Evolutionary conservation across 768 basidiomycete species (phyloP).

Genomic region (Mycena crocata): DNA sequence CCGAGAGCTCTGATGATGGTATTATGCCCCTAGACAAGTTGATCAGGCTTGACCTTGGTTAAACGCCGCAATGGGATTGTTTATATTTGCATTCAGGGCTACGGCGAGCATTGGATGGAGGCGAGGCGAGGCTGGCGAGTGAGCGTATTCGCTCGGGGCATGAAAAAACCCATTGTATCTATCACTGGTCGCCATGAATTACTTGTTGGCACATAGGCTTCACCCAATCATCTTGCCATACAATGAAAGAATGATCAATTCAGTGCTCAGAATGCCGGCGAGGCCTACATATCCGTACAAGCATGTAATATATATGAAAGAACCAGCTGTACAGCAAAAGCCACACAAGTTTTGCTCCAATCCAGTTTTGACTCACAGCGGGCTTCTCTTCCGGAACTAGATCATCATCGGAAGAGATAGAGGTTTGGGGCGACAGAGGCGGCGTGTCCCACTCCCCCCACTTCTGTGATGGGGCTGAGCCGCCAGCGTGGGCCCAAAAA

Average conservation of each 20-base stretch:
- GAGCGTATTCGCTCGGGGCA: no score
- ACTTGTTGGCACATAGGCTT: no score
- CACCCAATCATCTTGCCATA: not conserved
- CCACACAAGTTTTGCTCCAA: conserved; percentile 4
- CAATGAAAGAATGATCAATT: conserved; percentile 7
- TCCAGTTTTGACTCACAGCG: not conserved
- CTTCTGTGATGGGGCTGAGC: not conserved
- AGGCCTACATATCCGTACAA: not conserved
- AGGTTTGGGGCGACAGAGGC: not conserved
- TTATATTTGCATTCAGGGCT: conserved; percentile 1
- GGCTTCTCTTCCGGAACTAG: not conserved
- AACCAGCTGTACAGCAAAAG: conserved; percentile 5
- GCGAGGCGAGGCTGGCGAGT: no score
- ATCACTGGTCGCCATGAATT: no score
- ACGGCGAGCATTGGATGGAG: no score
- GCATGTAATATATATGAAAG: not conserved
- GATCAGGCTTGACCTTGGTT: not conserved
- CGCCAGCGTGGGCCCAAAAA: conserved; percentile 14
- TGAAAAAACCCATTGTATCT: no score
- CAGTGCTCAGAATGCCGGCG: conserved; percentile 1
- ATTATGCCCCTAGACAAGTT: conserved; percentile 1
- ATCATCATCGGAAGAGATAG: conserved; percentile 9
- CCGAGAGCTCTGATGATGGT: not conserved
- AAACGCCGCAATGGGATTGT: not conserved
- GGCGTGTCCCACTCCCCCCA: conserved; percentile 6